Evolutionary conservation across 73 alveolate species (phyloP).

Genomic region (Tetrahymena borealis): DNA sequence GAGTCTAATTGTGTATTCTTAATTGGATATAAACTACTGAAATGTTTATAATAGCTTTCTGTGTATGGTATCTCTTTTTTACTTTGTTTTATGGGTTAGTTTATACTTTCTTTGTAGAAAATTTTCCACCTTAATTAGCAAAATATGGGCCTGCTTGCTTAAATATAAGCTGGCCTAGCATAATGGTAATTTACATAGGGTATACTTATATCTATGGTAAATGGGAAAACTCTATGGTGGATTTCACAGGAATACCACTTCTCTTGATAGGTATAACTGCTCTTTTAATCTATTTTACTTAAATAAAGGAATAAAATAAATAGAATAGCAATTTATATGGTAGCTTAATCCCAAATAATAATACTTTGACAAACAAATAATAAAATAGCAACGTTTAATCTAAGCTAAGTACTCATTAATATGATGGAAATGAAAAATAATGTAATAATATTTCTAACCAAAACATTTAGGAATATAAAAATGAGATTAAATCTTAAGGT

Average conservation of each 20-base stretch:
- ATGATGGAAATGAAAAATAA: too few species aligned
- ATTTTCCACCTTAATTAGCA: background rate
- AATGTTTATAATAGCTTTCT: background rate
- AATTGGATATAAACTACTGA: background rate
- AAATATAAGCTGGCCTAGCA: background rate
- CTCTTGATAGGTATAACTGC: background rate
- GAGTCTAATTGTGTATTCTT: background rate
- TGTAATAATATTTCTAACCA: too few species aligned
- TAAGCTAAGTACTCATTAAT: too few species aligned
- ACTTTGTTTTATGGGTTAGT: background rate
- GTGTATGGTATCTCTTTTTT: background rate
- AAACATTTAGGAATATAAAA: too few species aligned
- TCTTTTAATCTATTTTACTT: too few species aligned
- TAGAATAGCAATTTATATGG: too few species aligned
- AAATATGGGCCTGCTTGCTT: background rate
- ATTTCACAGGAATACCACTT: background rate
- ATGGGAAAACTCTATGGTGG: background rate
- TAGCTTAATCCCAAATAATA: too few species aligned
- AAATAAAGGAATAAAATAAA: too few species aligned
- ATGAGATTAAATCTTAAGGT: too few species aligned
- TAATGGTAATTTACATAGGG: background rate
- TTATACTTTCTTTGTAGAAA: background rate
- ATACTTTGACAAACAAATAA: too few species aligned
- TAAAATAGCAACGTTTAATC: too few species aligned
- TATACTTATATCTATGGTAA: background rate